Percentiles rank a stretch among this genome's conserved stretches.
These are phyloP conservation scores for Ogataea polymorpha DNA, from an alignment of 805 yeast genomes.

Conservation along the genomic window DNA sequence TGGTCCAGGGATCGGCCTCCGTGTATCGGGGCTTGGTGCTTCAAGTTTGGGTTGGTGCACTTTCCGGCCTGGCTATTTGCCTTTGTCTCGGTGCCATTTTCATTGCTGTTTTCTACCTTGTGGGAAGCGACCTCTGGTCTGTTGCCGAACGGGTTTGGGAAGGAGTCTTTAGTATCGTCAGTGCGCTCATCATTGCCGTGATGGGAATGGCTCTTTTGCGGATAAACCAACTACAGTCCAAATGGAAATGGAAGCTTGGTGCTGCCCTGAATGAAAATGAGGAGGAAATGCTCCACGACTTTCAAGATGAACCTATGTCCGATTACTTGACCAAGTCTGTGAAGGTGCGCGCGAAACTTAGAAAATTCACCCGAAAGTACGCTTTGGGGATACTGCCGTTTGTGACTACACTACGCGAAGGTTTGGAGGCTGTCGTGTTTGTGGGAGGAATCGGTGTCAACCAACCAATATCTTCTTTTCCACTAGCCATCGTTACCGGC, in stretches of 20 bases:
- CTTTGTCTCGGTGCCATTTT: conserved; percentile 69
- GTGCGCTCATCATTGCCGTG: conserved; percentile 73
- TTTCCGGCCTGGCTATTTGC: conserved; percentile 67
- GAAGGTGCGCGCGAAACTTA: conserved; percentile 24
- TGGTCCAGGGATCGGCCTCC: conserved; percentile 30
- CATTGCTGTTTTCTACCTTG: conserved; percentile 63
- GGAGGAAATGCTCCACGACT: conserved; percentile 14
- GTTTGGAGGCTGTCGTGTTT: conserved; percentile 87
- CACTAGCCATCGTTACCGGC: conserved; percentile 62
- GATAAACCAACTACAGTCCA: conserved; percentile 75
- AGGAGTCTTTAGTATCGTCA: conserved; percentile 73
- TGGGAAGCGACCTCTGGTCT: conserved; percentile 87
- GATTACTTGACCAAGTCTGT: conserved; percentile 13
- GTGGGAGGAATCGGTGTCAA: conserved; percentile 84
- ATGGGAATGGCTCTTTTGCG: conserved; percentile 86
- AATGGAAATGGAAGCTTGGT: conserved; percentile 62
- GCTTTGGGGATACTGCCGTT: conserved; percentile 76
- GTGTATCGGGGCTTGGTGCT: conserved; percentile 46
- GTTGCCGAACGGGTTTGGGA: conserved; percentile 88
- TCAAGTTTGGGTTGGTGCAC: conserved; percentile 84
- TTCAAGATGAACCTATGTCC: conserved; percentile 19
- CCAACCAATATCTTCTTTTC: conserved; percentile 62
- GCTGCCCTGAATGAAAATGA: conserved; percentile 25
- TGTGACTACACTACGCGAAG: conserved; percentile 83
- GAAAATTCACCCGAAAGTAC: conserved; percentile 50